Percentiles rank a stretch among this genome's conserved stretches.
Evolutionary conservation across 2,329 filamentous ascomycete genomes (phyloP).

Genomic region (Chaetomium sp.): DNA sequence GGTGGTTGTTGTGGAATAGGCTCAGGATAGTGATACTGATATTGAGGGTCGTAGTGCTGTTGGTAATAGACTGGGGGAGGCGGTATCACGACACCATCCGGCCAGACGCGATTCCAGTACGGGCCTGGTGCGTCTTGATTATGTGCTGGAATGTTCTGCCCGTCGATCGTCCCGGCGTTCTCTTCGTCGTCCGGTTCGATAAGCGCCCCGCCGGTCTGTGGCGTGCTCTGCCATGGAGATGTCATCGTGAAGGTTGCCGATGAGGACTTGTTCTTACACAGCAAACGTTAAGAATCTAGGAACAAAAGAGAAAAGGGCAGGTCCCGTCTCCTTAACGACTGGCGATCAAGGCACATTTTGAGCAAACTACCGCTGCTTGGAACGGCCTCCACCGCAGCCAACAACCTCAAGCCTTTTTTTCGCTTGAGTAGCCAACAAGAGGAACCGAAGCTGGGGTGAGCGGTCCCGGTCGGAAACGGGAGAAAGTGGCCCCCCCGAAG

Average conservation of each 20-base stretch:
- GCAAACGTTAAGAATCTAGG: neutral
- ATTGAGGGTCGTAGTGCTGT: neutral
- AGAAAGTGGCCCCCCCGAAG: neutral
- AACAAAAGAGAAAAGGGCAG: neutral
- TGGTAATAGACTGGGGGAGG: neutral
- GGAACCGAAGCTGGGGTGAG: too few species aligned
- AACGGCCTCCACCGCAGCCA: too few species aligned
- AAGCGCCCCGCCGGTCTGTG: neutral
- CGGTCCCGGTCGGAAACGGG: neutral
- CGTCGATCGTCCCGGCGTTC: neutral
- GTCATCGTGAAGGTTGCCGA: neutral
- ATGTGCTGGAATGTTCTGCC: neutral
- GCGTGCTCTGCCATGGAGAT: neutral
- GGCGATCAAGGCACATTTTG: neutral
- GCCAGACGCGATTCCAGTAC: neutral
- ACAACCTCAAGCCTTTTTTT: neutral
- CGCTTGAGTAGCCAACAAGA: neutral
- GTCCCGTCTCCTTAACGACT: neutral
- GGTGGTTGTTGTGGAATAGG: neutral
- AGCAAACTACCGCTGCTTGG: neutral
- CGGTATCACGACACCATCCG: neutral
- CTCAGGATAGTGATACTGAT: neutral
- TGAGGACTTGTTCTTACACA: neutral
- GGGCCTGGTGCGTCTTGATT: neutral
- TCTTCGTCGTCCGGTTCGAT: constrained; percentile 2